A percentile compares a stretch with the other conserved stretches of the same genome.
Conservation (phyloP, 441 rosid species). For the Pelargonium fulgidum region DNA sequence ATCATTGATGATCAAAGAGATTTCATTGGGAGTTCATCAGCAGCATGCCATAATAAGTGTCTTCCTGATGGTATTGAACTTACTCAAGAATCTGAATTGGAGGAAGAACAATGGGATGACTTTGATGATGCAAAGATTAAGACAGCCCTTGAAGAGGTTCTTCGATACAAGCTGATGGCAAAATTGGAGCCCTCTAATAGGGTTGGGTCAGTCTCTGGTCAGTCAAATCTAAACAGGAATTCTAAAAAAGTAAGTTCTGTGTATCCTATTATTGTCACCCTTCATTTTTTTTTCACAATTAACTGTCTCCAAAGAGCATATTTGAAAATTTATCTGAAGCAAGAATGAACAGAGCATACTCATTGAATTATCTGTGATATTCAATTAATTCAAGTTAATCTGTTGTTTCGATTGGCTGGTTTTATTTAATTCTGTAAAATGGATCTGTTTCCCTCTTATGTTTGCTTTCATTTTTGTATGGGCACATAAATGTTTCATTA, state of each 20-base stretch:
- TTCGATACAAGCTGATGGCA: conserved; percentile 61
- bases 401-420: neutral
- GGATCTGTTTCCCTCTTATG: neutral
- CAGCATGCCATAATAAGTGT: conserved; percentile 20
- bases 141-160: conserved; percentile 57
- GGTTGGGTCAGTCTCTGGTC: conserved; percentile 32
- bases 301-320: neutral
- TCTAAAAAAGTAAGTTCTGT: conserved; percentile 1
- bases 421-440: neutral
- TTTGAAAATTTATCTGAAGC: neutral
- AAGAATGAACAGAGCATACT: no score
- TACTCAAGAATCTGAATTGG: conserved; percentile 33
- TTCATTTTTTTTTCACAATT: neutral
- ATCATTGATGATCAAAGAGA: conserved; percentile 31
- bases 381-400: neutral
- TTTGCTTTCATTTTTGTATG: neutral
- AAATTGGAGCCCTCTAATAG: conserved; percentile 48
- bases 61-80: conserved; percentile 26
- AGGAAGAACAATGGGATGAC: conserved; percentile 79
- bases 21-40: conserved; percentile 33
- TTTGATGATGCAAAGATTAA: conserved; percentile 50
- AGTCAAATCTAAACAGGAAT: neutral
- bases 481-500: neutral
- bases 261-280: neutral
- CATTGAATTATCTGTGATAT: neutral